Conservation (phyloP, 83 land plant genomes). For the Diphasiastrum complanatum region DNA sequence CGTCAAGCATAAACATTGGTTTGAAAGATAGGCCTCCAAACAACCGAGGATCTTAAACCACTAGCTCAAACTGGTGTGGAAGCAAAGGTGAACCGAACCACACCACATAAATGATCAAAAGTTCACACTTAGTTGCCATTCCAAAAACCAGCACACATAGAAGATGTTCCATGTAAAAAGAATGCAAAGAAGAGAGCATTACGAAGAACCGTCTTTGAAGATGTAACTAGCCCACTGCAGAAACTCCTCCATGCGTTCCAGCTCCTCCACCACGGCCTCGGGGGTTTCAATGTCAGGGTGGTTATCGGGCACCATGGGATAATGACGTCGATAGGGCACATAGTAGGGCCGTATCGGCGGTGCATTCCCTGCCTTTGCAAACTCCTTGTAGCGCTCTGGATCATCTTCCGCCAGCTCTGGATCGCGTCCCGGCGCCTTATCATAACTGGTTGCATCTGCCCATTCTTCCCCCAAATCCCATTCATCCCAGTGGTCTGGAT, state of each 20-base stretch:
- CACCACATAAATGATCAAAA: too few species aligned
- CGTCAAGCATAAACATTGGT: too few species aligned
- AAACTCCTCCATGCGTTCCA: slow-evolving; percentile 88
- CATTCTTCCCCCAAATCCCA: slow-evolving; percentile 76
- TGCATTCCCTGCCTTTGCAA: slow-evolving; percentile 29
- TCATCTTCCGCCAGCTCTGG: slow-evolving; percentile 58
- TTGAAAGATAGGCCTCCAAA: too few species aligned
- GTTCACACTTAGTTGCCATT: too few species aligned
- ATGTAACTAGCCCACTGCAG: slow-evolving; percentile 78
- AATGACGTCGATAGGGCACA: slow-evolving; percentile 63
- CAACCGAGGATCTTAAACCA: too few species aligned
- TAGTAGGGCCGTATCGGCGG: slow-evolving; percentile 61
- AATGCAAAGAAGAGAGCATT: background rate
- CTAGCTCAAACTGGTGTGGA: too few species aligned
- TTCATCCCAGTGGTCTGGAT: slow-evolving; percentile 73
- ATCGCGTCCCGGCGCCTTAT: slow-evolving; percentile 58
- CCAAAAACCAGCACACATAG: too few species aligned
- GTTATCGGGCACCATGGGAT: slow-evolving; percentile 54
- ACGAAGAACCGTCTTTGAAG: slow-evolving; percentile 84
- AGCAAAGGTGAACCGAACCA: too few species aligned
- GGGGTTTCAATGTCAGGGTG: slow-evolving; percentile 53
- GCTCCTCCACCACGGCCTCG: slow-evolving; percentile 68
- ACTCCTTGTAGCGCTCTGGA: slow-evolving; percentile 36
- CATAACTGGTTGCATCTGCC: slow-evolving; percentile 53
- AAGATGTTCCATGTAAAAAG: background rate